phyloP scores from a whole-genome alignment of 148 eudicot genomes.

The Persicaria tinctoria region DNA sequence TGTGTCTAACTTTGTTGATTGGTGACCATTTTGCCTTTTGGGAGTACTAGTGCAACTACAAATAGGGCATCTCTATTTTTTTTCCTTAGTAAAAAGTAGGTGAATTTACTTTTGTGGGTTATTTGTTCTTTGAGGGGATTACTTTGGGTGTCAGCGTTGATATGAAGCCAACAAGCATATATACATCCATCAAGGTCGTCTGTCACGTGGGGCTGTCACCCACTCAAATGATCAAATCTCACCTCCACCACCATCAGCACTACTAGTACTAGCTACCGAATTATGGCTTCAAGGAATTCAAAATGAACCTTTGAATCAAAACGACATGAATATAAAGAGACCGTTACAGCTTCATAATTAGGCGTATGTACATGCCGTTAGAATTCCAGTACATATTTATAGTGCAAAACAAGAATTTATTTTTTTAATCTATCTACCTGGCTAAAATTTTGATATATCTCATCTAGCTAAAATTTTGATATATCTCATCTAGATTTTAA shows the following conservation, averaged over 20 bases:
- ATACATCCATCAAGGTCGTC: conserved; percentile 36
- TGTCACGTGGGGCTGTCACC: conserved; percentile 58
- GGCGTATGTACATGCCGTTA: too few relatives aligned
- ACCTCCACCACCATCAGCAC: conserved; percentile 2
- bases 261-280: background rate
- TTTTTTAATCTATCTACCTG: too few relatives aligned
- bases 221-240: conserved; percentile 29
- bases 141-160: conserved; percentile 60
- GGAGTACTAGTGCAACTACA: background rate
- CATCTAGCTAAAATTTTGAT: too few relatives aligned
- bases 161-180: conserved; percentile 64
- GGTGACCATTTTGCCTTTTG: background rate
- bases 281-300: background rate
- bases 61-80: conserved; percentile 6
- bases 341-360: too few relatives aligned
- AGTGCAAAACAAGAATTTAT: too few relatives aligned
- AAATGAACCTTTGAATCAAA: background rate
- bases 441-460: too few relatives aligned
- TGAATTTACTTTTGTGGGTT: conserved; percentile 12
- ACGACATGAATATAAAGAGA: too few relatives aligned
- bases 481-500: too few relatives aligned
- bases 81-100: conserved; percentile 15
- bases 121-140: conserved; percentile 15
- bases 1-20: conserved; percentile 12
- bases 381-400: too few relatives aligned